Evolutionary conservation across 768 basidiomycete genomes (phyloP).

Genomic region (Lactarius indigo): DNA sequence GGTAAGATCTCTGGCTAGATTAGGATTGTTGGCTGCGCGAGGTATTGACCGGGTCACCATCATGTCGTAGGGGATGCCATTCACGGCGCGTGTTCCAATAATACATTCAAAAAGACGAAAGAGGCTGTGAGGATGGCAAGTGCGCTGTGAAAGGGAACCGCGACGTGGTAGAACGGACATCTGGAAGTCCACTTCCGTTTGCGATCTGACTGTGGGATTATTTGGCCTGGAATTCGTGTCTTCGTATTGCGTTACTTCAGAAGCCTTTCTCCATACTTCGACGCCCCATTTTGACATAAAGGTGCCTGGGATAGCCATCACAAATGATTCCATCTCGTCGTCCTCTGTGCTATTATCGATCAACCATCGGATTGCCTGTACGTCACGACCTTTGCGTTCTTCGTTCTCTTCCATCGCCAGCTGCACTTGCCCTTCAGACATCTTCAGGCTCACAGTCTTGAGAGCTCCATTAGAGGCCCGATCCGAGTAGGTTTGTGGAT

Average conservation of each 20-base stretch:
- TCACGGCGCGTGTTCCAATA: neutral
- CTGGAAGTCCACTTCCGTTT: neutral
- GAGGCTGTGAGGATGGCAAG: neutral
- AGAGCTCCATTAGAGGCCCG: neutral
- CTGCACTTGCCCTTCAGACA: neutral
- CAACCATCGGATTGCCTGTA: neutral
- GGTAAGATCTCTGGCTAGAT: too few species aligned
- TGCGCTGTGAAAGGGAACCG: neutral
- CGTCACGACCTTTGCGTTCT: neutral
- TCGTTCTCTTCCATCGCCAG: slow-evolving; percentile 1
- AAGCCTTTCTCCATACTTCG: neutral
- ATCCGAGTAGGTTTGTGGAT: neutral
- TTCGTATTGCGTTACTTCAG: neutral
- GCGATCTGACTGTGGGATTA: neutral
- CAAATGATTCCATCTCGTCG: neutral
- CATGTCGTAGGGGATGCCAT: neutral
- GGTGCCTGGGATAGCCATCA: neutral
- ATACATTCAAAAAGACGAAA: neutral
- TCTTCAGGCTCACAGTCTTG: neutral
- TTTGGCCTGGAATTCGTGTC: neutral
- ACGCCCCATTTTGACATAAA: neutral
- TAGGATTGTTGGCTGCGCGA: neutral
- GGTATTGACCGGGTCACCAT: neutral
- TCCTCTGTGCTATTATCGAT: neutral
- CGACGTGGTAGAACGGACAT: neutral